Evolutionary conservation across 352 stramenopile species (phyloP).

Genomic region (Phytopythium mirpurense): DNA sequence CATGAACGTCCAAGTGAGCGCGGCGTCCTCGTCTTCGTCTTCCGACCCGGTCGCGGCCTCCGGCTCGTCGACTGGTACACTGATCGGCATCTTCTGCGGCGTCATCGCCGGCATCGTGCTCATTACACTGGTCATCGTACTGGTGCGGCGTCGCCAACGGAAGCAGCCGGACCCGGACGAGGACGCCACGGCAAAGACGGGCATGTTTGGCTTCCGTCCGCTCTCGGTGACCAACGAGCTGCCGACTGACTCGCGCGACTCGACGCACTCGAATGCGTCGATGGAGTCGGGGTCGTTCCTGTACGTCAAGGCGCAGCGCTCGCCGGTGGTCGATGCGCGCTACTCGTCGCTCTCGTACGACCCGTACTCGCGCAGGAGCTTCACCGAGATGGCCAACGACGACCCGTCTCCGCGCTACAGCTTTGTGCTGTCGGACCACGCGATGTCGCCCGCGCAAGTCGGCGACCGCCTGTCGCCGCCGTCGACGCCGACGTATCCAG

Average conservation of each 20-base stretch:
- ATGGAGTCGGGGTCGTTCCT: slow-evolving; percentile 45
- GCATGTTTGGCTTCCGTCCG: slow-evolving; percentile 36
- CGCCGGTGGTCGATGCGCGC: slow-evolving; percentile 24
- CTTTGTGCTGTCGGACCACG: slow-evolving; percentile 28
- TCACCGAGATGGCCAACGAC: slow-evolving; percentile 17
- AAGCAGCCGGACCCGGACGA: slow-evolving; percentile 7
- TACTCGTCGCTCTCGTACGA: slow-evolving; percentile 50
- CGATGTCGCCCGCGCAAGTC: slow-evolving; percentile 11
- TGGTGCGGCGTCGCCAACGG: slow-evolving; percentile 15
- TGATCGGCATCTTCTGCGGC: slow-evolving; percentile 29
- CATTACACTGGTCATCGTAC: slow-evolving; percentile 19
- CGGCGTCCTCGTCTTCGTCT: slow-evolving; percentile 10
- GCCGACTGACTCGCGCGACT: slow-evolving; percentile 30
- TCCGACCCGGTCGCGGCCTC: slow-evolving; percentile 10
- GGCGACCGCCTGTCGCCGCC: background rate
- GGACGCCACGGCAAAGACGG: slow-evolving; percentile 15
- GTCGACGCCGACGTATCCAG: slow-evolving; percentile 4
- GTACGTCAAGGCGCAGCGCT: slow-evolving; percentile 41
- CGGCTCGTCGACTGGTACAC: slow-evolving; percentile 21
- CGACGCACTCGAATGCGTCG: slow-evolving; percentile 22
- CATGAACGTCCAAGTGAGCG: slow-evolving; percentile 23
- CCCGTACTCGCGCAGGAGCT: slow-evolving; percentile 36
- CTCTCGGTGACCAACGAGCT: slow-evolving; percentile 35
- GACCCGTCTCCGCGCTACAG: slow-evolving; percentile 29
- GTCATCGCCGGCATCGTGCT: slow-evolving; percentile 23